A percentile compares a stretch with the other conserved stretches of the same genome.
Evolutionary conservation across 306 rosid species (phyloP).

Genomic region (Cyclanthera cordifolia): DNA sequence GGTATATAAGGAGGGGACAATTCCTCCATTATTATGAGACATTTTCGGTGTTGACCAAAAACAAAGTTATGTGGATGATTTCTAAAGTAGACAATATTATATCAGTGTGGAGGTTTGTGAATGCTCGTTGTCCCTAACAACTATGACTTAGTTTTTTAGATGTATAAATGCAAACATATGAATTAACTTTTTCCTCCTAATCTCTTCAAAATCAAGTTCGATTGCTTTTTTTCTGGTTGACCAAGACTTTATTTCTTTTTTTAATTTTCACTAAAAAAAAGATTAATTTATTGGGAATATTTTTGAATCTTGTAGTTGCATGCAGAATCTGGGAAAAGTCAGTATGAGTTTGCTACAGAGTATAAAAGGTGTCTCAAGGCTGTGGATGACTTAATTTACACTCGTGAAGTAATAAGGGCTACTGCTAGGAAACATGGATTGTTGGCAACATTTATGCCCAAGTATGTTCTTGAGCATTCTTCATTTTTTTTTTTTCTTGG

Average conservation of each 20-base stretch:
- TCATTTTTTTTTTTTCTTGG: too few relatives aligned
- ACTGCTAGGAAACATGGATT: constrained; percentile 66
- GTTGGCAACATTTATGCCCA: constrained; percentile 79
- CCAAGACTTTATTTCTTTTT: not conserved
- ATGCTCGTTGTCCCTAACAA: too few relatives aligned
- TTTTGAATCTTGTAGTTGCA: constrained; percentile 36
- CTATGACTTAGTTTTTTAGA: too few relatives aligned
- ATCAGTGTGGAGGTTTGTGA: too few relatives aligned
- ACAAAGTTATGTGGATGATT: too few relatives aligned
- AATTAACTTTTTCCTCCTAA: too few relatives aligned
- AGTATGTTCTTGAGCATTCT: constrained; percentile 20
- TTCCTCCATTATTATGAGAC: too few relatives aligned
- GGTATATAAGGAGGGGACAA: too few relatives aligned
- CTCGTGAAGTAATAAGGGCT: constrained; percentile 61
- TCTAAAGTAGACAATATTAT: too few relatives aligned
- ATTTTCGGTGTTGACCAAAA: too few relatives aligned
- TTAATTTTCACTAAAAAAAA: not conserved
- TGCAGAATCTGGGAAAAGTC: constrained; percentile 79
- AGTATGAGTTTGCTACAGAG: constrained; percentile 56
- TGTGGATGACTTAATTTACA: constrained; percentile 52
- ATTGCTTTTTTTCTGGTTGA: not conserved
- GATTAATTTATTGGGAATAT: not conserved
- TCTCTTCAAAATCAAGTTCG: not conserved
- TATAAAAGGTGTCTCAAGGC: constrained; percentile 42
- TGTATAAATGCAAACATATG: too few relatives aligned